Conservation (phyloP, 1,284 basidiomycete genomes). For the Ganoderma lingzhi region DNA sequence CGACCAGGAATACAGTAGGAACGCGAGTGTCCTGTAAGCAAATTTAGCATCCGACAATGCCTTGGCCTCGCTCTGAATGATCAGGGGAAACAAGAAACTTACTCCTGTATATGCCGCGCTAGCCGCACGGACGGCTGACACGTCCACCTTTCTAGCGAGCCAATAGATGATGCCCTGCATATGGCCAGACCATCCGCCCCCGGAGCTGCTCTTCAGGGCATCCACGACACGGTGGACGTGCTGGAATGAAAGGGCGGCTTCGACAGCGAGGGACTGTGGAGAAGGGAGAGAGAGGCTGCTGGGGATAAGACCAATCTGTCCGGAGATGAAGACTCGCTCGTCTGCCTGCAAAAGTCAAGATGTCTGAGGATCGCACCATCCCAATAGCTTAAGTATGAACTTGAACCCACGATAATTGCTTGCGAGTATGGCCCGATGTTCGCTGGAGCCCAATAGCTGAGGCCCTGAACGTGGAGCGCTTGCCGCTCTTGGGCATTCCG, state of each 20-base stretch:
- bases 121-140: slow-evolving; percentile 53
- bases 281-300: slow-evolving; percentile 73
- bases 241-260: slow-evolving; percentile 82
- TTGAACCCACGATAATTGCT: slow-evolving; percentile 74
- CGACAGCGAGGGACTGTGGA: slow-evolving; percentile 62
- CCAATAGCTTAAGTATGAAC: slow-evolving; percentile 37
- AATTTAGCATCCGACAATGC: background rate
- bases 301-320: slow-evolving; percentile 94
- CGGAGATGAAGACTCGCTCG: slow-evolving; percentile 86
- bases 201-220: slow-evolving; percentile 62
- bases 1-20: slow-evolving; percentile 73
- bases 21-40: slow-evolving; percentile 30
- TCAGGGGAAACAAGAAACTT: slow-evolving; percentile 7
- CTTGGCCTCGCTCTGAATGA: too few relatives aligned
- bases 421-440: slow-evolving; percentile 99
- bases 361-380: slow-evolving; percentile 11
- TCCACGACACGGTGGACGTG: slow-evolving; percentile 78
- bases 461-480: slow-evolving; percentile 91
- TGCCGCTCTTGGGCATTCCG: slow-evolving; percentile 55
- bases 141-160: slow-evolving; percentile 52
- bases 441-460: slow-evolving; percentile 99
- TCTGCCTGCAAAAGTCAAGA: slow-evolving; percentile 59
- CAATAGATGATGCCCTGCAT: slow-evolving; percentile 74
- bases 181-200: slow-evolving; percentile 69
- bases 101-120: slow-evolving; percentile 46